Percentiles rank a stretch among this genome's conserved stretches.
Conservation (phyloP, 192 early-diverging fungal genomes). For the Spizellomyces sp. region DNA sequence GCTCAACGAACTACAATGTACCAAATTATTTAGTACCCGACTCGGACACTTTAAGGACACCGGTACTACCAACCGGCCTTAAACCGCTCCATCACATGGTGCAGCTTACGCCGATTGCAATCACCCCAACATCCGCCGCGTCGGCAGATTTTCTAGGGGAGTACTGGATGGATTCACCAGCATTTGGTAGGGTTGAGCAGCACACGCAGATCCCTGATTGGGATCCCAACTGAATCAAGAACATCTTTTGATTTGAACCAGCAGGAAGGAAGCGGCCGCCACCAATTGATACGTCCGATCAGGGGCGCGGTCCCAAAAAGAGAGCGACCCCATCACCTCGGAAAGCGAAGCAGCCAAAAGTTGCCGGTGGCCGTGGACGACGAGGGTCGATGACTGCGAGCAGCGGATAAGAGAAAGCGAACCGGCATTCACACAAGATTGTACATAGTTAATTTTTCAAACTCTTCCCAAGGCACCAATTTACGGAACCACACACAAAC, state of each 20-base stretch:
- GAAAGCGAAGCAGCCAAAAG: neutral
- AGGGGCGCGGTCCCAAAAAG: neutral
- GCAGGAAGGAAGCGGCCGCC: neutral
- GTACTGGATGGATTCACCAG: too few relatives aligned
- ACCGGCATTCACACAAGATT: too few relatives aligned
- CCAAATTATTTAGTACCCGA: neutral
- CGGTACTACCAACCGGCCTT: neutral
- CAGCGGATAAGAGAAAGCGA: too few relatives aligned
- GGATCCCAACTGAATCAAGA: too few relatives aligned
- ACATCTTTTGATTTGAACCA: neutral
- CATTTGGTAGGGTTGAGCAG: too few relatives aligned
- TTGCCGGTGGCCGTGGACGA: neutral
- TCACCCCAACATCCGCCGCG: neutral
- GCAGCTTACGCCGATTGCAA: neutral
- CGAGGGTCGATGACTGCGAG: neutral
- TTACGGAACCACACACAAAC: too few relatives aligned
- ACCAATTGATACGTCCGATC: neutral
- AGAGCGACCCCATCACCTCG: neutral
- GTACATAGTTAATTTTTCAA: too few relatives aligned
- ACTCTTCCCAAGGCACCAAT: too few relatives aligned
- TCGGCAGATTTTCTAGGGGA: neutral
- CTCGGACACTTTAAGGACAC: neutral
- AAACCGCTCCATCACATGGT: neutral
- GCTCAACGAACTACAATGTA: neutral
- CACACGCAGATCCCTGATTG: too few relatives aligned